Conservation (phyloP, 495 filamentous ascomycete species). For the Cercophora scortea region DNA sequence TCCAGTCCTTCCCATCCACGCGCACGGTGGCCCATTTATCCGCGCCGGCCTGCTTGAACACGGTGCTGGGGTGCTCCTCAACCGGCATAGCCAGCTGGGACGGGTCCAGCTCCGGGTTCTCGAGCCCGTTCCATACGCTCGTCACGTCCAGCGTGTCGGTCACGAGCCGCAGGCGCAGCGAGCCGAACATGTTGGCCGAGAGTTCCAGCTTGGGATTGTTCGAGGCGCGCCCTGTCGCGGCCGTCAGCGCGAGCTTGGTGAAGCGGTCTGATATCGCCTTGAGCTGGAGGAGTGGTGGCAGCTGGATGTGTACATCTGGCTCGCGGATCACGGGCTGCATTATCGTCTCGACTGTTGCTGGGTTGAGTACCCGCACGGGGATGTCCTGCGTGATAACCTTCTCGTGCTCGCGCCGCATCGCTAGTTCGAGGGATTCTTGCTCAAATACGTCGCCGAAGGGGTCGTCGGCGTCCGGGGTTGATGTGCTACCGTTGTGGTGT, state of each 20-base stretch:
- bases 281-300: slow-evolving; percentile 74
- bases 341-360: slow-evolving; percentile 69
- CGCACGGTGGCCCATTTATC: slow-evolving; percentile 77
- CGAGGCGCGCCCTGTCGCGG: slow-evolving; percentile 18
- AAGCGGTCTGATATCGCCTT: slow-evolving; percentile 91
- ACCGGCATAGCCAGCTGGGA: slow-evolving; percentile 54
- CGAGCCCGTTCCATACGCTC: slow-evolving; percentile 71
- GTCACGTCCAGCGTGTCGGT: slow-evolving; percentile 78
- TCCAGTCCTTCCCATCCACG: slow-evolving; percentile 91
- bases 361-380: slow-evolving; percentile 80
- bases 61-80: slow-evolving; percentile 67
- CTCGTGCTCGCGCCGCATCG: slow-evolving; percentile 55
- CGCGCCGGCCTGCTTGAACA: slow-evolving; percentile 51
- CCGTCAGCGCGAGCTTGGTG: slow-evolving; percentile 59
- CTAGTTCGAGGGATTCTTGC: slow-evolving; percentile 42
- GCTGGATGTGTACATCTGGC: slow-evolving; percentile 87
- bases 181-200: slow-evolving; percentile 87
- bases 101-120: slow-evolving; percentile 78
- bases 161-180: slow-evolving; percentile 60
- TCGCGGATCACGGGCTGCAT: slow-evolving; percentile 86
- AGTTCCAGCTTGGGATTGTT: slow-evolving; percentile 62
- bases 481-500: slow-evolving; percentile 7
- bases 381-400: slow-evolving; percentile 93
- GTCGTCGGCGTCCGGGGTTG: slow-evolving; percentile 27
- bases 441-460: slow-evolving; percentile 34